phyloP scores from a whole-genome alignment of 2,329 filamentous ascomycete species.

The Rutstroemia sydowiana region DNA sequence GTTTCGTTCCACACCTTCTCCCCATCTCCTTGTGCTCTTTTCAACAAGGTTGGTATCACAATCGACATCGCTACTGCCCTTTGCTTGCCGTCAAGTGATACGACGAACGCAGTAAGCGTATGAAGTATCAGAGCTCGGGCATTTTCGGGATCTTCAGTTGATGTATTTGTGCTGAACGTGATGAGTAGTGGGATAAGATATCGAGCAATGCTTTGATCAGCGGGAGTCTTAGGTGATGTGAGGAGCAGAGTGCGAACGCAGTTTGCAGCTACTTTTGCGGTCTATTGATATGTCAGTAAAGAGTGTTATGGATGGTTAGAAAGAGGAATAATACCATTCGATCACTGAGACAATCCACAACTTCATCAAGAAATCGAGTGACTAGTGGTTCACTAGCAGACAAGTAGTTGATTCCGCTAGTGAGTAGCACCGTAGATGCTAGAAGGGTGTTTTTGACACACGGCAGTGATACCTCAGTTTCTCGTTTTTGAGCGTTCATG shows the following conservation, averaged over 20 bases:
- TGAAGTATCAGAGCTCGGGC: constrained; percentile 65
- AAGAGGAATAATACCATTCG: constrained; percentile 50
- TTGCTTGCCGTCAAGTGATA: constrained; percentile 38
- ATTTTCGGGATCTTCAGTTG: constrained; percentile 72
- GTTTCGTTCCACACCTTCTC: constrained; percentile 59
- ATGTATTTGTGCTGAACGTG: constrained; percentile 62
- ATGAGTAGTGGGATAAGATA: constrained; percentile 70
- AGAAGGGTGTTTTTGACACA: constrained; percentile 93
- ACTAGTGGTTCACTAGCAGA: constrained; percentile 69
- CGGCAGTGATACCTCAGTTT: constrained; percentile 65
- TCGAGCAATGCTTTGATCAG: constrained; percentile 67
- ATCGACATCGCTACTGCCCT: constrained; percentile 61
- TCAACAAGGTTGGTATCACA: constrained; percentile 69
- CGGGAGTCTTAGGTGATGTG: constrained; percentile 50
- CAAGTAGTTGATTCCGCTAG: constrained; percentile 67
- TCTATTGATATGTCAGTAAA: constrained; percentile 38
- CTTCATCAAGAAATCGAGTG: constrained; percentile 66
- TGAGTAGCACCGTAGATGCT: constrained; percentile 82
- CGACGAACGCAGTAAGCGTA: constrained; percentile 67
- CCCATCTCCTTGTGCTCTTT: constrained; percentile 60
- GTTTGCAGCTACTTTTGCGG: constrained; percentile 81
- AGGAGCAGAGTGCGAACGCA: constrained; percentile 82
- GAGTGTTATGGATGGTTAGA: background rate
- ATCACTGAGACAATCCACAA: constrained; percentile 76
- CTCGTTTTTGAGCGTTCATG: constrained; percentile 66